phyloP scores from a whole-genome alignment of 306 rosid genomes.

The Sicyos baderoa region DNA sequence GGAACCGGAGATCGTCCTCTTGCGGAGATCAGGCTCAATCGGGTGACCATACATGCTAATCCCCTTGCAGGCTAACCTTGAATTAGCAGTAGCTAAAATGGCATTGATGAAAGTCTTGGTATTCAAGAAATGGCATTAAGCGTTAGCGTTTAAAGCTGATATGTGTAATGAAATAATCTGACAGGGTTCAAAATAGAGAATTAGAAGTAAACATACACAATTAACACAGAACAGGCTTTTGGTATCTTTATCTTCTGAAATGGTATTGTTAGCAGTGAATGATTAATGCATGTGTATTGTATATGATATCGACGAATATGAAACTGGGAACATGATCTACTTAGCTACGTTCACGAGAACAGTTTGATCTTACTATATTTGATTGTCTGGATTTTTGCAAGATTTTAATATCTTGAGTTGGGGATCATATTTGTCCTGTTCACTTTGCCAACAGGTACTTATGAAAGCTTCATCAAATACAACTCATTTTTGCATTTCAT shows the following conservation, averaged over 20 bases:
- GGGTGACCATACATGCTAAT: conserved; percentile 74
- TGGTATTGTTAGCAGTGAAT: neutral
- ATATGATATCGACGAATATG: neutral
- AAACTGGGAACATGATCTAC: neutral
- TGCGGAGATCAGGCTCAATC: conserved; percentile 89
- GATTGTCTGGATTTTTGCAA: neutral
- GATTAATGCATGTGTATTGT: neutral
- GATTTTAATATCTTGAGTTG: neutral
- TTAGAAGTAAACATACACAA: neutral
- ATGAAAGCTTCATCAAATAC: too few species aligned
- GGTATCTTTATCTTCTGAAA: neutral
- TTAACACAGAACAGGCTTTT: neutral
- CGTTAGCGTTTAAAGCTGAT: neutral
- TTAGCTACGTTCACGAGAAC: neutral
- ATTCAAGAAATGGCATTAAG: neutral
- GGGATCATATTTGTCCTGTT: too few species aligned
- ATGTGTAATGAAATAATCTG: neutral
- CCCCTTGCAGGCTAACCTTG: conserved; percentile 64
- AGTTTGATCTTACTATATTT: neutral
- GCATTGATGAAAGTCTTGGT: neutral
- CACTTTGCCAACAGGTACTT: too few species aligned
- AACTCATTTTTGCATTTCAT: too few species aligned
- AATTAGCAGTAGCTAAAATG: conserved; percentile 5
- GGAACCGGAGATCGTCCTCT: conserved; percentile 91
- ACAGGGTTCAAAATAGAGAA: neutral